These are phyloP conservation scores for Panus rudis DNA, from an alignment of 768 basidiomycete species.

Conservation along the genomic window DNA sequence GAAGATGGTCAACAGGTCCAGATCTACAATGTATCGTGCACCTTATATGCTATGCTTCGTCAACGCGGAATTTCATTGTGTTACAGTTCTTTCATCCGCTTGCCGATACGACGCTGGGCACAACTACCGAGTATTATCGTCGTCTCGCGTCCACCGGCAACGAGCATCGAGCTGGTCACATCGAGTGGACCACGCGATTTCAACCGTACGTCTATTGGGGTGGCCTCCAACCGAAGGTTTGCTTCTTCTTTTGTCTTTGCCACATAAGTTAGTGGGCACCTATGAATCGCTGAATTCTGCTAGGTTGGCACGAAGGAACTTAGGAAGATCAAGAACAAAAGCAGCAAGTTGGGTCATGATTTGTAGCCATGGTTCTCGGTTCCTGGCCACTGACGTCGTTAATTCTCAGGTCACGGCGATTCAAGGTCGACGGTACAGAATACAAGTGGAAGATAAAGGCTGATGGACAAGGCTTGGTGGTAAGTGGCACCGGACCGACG, in stretches of 20 bases:
- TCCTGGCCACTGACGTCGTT: neutral
- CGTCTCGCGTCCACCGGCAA: no score
- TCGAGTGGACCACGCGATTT: no score
- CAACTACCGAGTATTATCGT: no score
- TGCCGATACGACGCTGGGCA: neutral
- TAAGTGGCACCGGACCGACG: slow-evolving; percentile 22
- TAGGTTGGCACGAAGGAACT: slow-evolving; percentile 41
- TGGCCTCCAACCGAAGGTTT: no score
- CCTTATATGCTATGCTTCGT: neutral
- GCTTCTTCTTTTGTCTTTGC: no score
- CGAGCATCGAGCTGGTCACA: slow-evolving; percentile 48
- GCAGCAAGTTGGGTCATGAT: slow-evolving; percentile 31
- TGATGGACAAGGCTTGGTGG: slow-evolving; percentile 38
- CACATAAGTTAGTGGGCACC: no score
- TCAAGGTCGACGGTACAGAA: slow-evolving; percentile 39
- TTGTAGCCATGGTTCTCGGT: neutral
- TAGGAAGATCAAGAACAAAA: slow-evolving; percentile 40
- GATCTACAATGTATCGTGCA: slow-evolving; percentile 34
- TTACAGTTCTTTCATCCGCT: slow-evolving; percentile 13
- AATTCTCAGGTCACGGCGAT: slow-evolving; percentile 41
- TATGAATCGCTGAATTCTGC: no score
- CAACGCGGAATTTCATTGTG: neutral
- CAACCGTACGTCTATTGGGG: no score
- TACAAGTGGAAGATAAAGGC: slow-evolving; percentile 53
- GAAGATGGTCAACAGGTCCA: slow-evolving; percentile 27